phyloP scores from a whole-genome alignment of 139 green algal genomes.

The Monoraphidium neglectum region DNA sequence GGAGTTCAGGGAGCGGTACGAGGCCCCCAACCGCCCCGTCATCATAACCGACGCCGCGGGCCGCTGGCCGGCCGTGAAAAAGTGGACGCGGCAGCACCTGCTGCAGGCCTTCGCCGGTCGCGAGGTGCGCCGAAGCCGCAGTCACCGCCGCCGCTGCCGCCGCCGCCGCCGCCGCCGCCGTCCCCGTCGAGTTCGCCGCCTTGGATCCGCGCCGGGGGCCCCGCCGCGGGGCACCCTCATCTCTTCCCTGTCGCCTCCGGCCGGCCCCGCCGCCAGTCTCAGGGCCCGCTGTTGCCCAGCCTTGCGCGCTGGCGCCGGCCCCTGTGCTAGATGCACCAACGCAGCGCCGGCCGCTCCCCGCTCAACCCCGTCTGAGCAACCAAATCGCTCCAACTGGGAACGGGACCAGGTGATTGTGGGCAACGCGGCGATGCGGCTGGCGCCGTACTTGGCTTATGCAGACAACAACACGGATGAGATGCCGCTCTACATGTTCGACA shows the following conservation, averaged over 20 bases:
- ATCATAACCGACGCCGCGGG: slow-evolving; percentile 71
- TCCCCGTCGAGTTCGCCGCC: too few species aligned
- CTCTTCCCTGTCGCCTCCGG: too few species aligned
- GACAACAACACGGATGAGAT: slow-evolving; percentile 66
- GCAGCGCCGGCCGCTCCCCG: not conserved
- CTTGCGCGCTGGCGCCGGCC: too few species aligned
- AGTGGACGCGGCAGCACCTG: slow-evolving; percentile 67
- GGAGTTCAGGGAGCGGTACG: slow-evolving; percentile 79
- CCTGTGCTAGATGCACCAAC: too few species aligned
- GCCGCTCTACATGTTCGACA: slow-evolving; percentile 89
- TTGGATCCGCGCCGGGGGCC: too few species aligned
- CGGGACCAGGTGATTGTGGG: slow-evolving; percentile 37
- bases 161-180: too few species aligned
- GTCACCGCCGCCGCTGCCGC: too few species aligned
- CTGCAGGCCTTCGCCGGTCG: slow-evolving; percentile 46
- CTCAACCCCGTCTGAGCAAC: too few species aligned
- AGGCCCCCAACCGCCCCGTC: slow-evolving; percentile 84
- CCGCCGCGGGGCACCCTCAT: too few species aligned
- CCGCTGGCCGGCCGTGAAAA: slow-evolving; percentile 60
- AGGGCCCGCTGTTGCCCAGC: too few species aligned
- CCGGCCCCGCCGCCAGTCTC: too few species aligned
- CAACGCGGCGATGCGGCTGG: slow-evolving; percentile 70
- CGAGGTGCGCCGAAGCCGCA: slow-evolving; percentile 20
- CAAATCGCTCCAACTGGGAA: too few species aligned
- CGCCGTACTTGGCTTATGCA: slow-evolving; percentile 74